Conservation (phyloP, 495 filamentous ascomycete species). For the Bathelium albidoporum region DNA sequence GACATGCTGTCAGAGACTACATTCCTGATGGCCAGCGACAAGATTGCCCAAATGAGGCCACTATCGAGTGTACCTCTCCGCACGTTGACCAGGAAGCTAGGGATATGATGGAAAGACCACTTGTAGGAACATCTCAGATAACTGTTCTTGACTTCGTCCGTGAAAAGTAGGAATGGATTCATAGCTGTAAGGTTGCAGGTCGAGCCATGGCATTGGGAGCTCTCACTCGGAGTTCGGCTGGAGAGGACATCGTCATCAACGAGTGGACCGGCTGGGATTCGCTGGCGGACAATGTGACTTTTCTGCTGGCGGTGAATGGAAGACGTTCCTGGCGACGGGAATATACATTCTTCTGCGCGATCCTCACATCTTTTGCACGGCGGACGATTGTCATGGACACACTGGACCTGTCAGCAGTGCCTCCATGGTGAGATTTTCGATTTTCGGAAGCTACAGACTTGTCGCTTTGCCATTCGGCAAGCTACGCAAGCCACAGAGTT, state of each 20-base stretch:
- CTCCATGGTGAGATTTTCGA: background rate
- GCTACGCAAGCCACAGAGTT: conserved; percentile 24
- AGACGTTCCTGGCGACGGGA: conserved; percentile 23
- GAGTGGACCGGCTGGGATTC: background rate
- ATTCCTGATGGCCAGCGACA: conserved; percentile 22
- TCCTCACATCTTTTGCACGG: conserved; percentile 25
- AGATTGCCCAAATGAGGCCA: conserved; percentile 24
- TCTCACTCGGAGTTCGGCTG: conserved; percentile 11
- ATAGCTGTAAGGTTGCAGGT: conserved; percentile 12
- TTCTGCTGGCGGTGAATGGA: conserved; percentile 22
- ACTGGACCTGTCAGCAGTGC: background rate
- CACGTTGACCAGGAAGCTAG: conserved; percentile 23
- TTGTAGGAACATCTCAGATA: conserved; percentile 25
- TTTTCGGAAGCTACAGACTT: background rate
- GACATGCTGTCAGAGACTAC: background rate
- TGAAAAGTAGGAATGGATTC: conserved; percentile 23
- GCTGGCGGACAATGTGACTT: background rate
- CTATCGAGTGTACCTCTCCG: conserved; percentile 20
- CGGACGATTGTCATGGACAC: conserved; percentile 22
- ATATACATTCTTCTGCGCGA: conserved; percentile 16
- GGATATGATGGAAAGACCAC: conserved; percentile 26
- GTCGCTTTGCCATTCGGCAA: conserved; percentile 23
- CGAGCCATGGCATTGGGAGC: conserved; percentile 7
- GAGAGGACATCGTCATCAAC: background rate
- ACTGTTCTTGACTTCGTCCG: conserved; percentile 27